Conservation (phyloP, 1,284 basidiomycete species). For the Wallemia mellicola region DNA sequence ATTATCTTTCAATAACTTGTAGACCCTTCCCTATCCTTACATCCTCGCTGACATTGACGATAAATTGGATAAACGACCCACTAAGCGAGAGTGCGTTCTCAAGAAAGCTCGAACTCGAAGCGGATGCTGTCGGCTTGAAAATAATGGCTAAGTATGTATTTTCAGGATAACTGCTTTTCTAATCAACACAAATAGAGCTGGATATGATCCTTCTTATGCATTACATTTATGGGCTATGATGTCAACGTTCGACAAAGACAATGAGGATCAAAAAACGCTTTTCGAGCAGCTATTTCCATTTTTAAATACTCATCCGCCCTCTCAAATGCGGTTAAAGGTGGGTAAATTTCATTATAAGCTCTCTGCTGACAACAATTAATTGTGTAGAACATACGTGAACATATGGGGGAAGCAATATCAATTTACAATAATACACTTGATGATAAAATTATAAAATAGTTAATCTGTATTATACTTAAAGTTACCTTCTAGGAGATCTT, state of each 20-base stretch:
- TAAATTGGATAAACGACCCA: neutral
- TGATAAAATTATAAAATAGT: slow-evolving; percentile 1
- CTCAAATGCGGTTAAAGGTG: neutral
- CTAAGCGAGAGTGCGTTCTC: neutral
- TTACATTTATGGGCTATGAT: neutral
- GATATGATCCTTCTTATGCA: neutral
- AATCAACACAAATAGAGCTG: neutral
- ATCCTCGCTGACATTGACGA: neutral
- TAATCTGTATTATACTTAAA: too few relatives aligned
- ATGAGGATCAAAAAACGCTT: neutral
- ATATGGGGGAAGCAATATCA: neutral
- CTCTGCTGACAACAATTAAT: neutral
- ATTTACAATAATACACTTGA: neutral
- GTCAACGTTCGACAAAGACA: neutral
- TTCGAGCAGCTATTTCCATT: neutral
- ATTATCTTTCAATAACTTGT: neutral
- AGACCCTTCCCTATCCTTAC: neutral
- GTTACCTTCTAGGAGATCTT: neutral
- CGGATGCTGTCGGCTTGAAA: neutral
- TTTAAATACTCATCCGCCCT: neutral
- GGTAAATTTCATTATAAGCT: neutral
- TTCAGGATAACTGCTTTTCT: too few relatives aligned
- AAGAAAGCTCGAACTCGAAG: neutral
- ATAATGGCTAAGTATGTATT: neutral
- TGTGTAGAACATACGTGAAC: slow-evolving; percentile 1